These are phyloP conservation scores for Ophiostoma sp. DNA, from an alignment of 2,329 filamentous ascomycete species.

Conservation along the genomic window DNA sequence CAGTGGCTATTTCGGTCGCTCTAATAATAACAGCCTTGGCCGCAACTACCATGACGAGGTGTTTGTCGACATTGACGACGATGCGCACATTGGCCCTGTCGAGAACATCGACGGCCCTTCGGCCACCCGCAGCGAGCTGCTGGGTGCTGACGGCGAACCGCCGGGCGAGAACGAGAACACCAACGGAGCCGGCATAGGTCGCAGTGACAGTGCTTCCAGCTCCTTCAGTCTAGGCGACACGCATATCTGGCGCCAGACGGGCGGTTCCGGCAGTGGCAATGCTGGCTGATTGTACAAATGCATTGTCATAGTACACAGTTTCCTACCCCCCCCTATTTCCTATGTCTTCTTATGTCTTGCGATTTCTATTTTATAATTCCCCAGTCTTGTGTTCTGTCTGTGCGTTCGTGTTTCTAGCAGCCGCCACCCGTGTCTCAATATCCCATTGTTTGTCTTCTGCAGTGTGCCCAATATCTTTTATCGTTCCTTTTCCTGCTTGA, in stretches of 20 bases:
- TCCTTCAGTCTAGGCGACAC: conserved; percentile 47
- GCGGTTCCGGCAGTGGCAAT: neutral
- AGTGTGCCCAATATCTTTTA: too few relatives aligned
- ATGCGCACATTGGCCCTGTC: neutral
- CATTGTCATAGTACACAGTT: neutral
- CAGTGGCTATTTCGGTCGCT: conserved; percentile 3
- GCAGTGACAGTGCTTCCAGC: conserved; percentile 38
- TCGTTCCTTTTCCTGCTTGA: neutral
- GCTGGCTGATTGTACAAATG: neutral
- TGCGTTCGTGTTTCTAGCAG: neutral
- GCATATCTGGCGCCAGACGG: conserved; percentile 44
- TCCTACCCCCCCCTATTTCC: neutral
- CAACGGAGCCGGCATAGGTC: conserved; percentile 26
- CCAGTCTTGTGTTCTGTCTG: neutral
- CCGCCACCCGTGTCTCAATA: conserved; percentile 1
- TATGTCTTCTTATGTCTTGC: neutral
- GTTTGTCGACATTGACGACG: conserved; percentile 17
- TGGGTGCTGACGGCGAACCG: neutral
- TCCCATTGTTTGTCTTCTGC: neutral
- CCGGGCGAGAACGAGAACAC: neutral
- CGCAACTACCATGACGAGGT: conserved; percentile 18
- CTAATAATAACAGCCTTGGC: neutral
- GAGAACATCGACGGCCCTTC: neutral
- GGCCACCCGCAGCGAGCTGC: neutral
- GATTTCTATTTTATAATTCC: neutral